Conservation (phyloP, 805 yeast species). For the Yarrowia divulgata region DNA sequence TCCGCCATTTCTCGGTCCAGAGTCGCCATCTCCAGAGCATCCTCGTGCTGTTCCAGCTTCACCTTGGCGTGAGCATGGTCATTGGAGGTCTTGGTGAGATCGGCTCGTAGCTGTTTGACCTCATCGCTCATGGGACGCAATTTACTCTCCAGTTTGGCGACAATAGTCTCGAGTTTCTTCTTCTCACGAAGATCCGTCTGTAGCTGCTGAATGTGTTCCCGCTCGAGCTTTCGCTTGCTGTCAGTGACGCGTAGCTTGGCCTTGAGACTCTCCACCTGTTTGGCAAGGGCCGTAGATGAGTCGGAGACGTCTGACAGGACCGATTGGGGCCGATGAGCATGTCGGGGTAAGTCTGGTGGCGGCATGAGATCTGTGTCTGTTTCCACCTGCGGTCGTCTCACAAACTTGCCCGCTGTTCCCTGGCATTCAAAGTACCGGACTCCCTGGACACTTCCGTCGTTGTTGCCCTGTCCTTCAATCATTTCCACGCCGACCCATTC, state of each 20-base stretch:
- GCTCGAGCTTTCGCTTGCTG: constrained; percentile 46
- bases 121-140: constrained; percentile 48
- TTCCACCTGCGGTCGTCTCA: constrained; percentile 70
- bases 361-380: constrained; percentile 48
- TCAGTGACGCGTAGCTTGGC: constrained; percentile 45
- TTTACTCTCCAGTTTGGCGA: constrained; percentile 48
- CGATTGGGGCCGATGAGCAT: background rate
- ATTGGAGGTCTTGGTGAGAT: constrained; percentile 36
- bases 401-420: constrained; percentile 76
- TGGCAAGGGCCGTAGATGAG: constrained; percentile 7
- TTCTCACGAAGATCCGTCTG: constrained; percentile 45
- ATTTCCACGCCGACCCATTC: constrained; percentile 86
- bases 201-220: constrained; percentile 42
- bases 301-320: constrained; percentile 10
- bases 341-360: background rate
- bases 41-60: constrained; percentile 45
- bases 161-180: constrained; percentile 46
- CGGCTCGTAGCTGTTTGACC: constrained; percentile 44
- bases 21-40: constrained; percentile 48
- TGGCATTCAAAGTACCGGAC: constrained; percentile 62
- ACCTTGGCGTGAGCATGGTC: constrained; percentile 30
- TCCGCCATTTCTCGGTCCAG: constrained; percentile 52
- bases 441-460: constrained; percentile 78
- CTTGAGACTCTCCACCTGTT: constrained; percentile 45
- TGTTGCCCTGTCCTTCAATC: constrained; percentile 84